Evolutionary conservation across 768 basidiomycete genomes (phyloP), one percentile per base, ranked within the genome.

Genomic region (Obba rivulosa): DNA sequence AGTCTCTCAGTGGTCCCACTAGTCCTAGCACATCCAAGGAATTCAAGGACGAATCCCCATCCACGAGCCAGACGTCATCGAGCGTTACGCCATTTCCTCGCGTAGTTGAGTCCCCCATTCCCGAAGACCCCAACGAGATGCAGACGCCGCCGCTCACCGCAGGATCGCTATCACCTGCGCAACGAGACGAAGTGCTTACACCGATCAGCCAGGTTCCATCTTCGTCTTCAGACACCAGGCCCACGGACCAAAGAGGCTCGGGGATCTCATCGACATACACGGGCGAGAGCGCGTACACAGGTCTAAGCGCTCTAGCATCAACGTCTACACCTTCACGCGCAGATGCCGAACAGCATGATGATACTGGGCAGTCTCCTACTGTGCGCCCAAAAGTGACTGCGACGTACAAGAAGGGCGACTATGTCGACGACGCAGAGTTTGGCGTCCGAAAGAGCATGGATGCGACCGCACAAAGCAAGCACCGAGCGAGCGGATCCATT

Each of bases 361-460:
- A 39, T 16, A 16, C n/a, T n/a, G 38, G n/a, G 38, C n/a, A 39
- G n/a, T n/a, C n/a, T 36, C 34, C 34, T 36, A n/a, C 34, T n/a
- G 17, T 39, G 38, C 38, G 21, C 8, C n/a, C 38, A 5, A 22
- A 17, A 39, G 38, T 8, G 16, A 5, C n/a, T 39, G 38, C 38
- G n/a, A 22, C 52, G 8, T 52, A 51, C 20, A 43, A 24, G 31
- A 49, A 42, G 31, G 54, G 53, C 2, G 58, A 60, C 24, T 57
- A 61, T 20, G 24, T 52, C 2, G 54, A 62, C 13, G 56, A 59
- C n/a, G 39, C 55, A 7, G 62, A 67, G 38, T 62, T 62, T 34
- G 65, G 62, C 10, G 60, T 60, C 3, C 59, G 56, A 14, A 51
- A 46, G 41, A 52, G 51, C 48, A 34, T 35, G 34, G 58, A 55